Percentiles rank a stretch among this genome's conserved stretches.
Conservation (phyloP, 2,329 filamentous ascomycete species). For the Hypoxylon rubiginosum region DNA sequence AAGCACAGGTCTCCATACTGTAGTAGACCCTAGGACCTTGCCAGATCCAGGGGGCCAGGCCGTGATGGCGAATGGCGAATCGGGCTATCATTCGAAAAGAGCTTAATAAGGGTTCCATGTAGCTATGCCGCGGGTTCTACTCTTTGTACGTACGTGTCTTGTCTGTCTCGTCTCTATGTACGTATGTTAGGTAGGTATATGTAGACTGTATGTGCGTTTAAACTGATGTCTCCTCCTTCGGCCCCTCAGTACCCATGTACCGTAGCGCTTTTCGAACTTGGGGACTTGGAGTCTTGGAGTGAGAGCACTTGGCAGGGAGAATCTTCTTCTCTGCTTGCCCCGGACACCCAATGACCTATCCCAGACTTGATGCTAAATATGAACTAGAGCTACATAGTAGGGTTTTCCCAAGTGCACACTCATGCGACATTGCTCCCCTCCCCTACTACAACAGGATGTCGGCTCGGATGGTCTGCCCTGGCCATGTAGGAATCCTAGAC, state of each 20-base stretch:
- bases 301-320: constrained; percentile 20
- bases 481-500: constrained; percentile 43
- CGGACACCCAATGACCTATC: constrained; percentile 29
- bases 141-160: constrained; percentile 14
- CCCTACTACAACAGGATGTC: constrained; percentile 32
- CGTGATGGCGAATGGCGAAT: constrained; percentile 45
- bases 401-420: constrained; percentile 34
- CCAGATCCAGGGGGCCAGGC: constrained; percentile 46
- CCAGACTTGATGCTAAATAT: constrained; percentile 42
- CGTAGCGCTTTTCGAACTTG: constrained; percentile 18
- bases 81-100: constrained; percentile 42
- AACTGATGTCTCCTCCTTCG: background rate
- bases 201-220: constrained; percentile 2
- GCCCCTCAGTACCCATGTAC: constrained; percentile 20
- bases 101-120: constrained; percentile 37
- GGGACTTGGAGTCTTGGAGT: background rate
- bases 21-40: constrained; percentile 49
- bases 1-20: constrained; percentile 46
- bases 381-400: constrained; percentile 36
- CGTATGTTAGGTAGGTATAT: background rate
- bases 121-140: constrained; percentile 17
- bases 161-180: constrained; percentile 2
- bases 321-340: constrained; percentile 18
- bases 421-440: constrained; percentile 38
- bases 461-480: constrained; percentile 38